Evolutionary conservation across 1,284 basidiomycete genomes (phyloP), one percentile per base, ranked within the genome.

Genomic region (Coniferiporia weirii): DNA sequence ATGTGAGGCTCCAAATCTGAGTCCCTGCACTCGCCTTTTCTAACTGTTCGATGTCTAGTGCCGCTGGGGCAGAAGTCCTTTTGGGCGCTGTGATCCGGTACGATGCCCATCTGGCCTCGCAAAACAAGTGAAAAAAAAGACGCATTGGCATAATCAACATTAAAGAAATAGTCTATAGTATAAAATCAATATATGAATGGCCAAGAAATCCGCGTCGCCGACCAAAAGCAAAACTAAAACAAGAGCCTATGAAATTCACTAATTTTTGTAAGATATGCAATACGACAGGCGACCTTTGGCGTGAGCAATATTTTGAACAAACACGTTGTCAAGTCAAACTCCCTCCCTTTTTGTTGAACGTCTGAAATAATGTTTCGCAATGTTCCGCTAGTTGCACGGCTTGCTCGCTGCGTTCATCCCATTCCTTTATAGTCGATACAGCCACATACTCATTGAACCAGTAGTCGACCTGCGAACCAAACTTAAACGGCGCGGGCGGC

Each of bases 371-470:
- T 48, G 70, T 66, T 62, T 90, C 85, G 61, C 80, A 87, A 59
- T 80, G 78, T 47, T 74, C 75, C 56, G 86, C 64, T 52, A 90
- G 68, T 40, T 69, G 38, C 9, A 40, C 66, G 50, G 69, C 72
- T 2, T 76, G 77, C 1, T 67, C 70, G 56, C 75, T 67, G 49
- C 80, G 66, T 64, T 76, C 72, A 38, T 77, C 74, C 78, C 84
- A 87, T 35, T 76, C 73, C 36, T 74, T 68, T 3, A 90, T 73
- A 6, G 75, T 73, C 2, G 71, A 69, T 9, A 77, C 64, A 1
- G 78, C 80, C 1, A 88, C 82, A 36, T 74, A 71, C 54, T 79
- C 79, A 22, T 67, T 67, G 1, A 87, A 89, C 75, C 77, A 79
- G 44, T 80, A 68, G 57, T 82, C 75, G 12, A 81, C 79, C 62